phyloP scores from a whole-genome alignment of 1,284 basidiomycete genomes.

The Malassezia nana region DNA sequence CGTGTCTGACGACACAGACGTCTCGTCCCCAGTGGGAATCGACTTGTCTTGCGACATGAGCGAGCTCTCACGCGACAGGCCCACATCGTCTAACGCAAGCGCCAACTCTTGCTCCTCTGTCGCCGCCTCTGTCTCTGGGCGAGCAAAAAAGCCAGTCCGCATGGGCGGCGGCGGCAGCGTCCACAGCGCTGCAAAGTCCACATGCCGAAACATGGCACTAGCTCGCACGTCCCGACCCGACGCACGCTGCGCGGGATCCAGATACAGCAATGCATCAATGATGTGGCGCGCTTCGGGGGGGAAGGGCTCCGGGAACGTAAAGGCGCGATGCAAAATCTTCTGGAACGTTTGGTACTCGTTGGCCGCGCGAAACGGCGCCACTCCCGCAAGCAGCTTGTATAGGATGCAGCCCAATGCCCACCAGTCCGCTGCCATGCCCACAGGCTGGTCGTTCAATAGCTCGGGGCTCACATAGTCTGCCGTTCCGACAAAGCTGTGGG shows the following conservation, averaged over 20 bases:
- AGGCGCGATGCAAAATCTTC: constrained; percentile 53
- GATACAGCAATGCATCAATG: constrained; percentile 50
- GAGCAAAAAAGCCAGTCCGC: background rate
- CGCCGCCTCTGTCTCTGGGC: constrained; percentile 2
- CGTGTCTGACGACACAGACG: background rate
- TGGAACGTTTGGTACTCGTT: constrained; percentile 57
- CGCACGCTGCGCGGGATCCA: constrained; percentile 27
- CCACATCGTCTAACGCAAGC: background rate
- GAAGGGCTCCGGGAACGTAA: constrained; percentile 52
- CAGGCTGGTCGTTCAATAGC: constrained; percentile 61
- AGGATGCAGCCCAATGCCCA: constrained; percentile 57
- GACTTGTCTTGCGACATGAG: background rate
- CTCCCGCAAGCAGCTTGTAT: constrained; percentile 54
- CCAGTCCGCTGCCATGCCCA: constrained; percentile 52
- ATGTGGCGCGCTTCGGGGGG: constrained; percentile 51
- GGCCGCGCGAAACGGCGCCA: constrained; percentile 54
- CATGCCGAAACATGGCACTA: constrained; percentile 27
- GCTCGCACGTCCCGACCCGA: constrained; percentile 21
- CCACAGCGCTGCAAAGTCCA: constrained; percentile 34
- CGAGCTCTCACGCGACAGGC: background rate
- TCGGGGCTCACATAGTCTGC: constrained; percentile 94
- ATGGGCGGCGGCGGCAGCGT: constrained; percentile 8
- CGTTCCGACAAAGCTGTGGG: constrained; percentile 77
- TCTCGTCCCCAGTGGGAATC: background rate
- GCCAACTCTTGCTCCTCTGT: background rate